Evolutionary conservation across 495 filamentous ascomycete species (phyloP).

Genomic region (Talaromyces trachyspermus): DNA sequence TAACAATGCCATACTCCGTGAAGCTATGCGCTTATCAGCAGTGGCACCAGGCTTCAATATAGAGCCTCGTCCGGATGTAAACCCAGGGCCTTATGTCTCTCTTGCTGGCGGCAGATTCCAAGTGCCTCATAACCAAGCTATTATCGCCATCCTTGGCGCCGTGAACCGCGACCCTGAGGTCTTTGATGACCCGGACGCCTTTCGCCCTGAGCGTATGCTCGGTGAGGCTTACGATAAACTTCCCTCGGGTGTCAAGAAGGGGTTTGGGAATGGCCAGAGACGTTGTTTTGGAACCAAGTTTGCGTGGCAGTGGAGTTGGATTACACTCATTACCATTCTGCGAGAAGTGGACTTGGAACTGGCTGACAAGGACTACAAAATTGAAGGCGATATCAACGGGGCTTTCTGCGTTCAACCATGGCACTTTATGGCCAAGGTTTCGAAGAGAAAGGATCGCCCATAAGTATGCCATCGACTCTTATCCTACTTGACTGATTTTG

Average conservation of each 20-base stretch:
- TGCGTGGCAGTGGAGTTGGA: slow-evolving; percentile 53
- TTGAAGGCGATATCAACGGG: slow-evolving; percentile 6
- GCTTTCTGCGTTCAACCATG: slow-evolving; percentile 8
- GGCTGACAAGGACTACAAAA: slow-evolving; percentile 31
- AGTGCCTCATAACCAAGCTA: slow-evolving; percentile 49
- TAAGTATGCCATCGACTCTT: no score
- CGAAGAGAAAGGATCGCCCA: slow-evolving; percentile 5
- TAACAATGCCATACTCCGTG: slow-evolving; percentile 59
- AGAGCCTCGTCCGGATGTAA: slow-evolving; percentile 43
- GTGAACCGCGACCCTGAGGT: slow-evolving; percentile 65
- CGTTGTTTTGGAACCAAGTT: slow-evolving; percentile 59
- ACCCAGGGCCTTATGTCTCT: slow-evolving; percentile 37
- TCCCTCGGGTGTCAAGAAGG: slow-evolving; percentile 54
- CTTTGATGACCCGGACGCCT: slow-evolving; percentile 56
- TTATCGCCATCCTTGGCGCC: slow-evolving; percentile 55
- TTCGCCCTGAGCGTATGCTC: slow-evolving; percentile 63
- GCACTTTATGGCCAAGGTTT: slow-evolving; percentile 3
- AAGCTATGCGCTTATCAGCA: slow-evolving; percentile 62
- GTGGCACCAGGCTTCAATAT: slow-evolving; percentile 60
- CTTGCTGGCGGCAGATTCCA: slow-evolving; percentile 61
- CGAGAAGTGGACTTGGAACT: slow-evolving; percentile 37
- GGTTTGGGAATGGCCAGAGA: slow-evolving; percentile 64
- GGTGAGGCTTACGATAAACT: slow-evolving; percentile 54
- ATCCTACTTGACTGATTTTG: no score
- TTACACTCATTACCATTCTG: slow-evolving; percentile 32